A percentile compares a stretch with the other conserved stretches of the same genome.
Evolutionary conservation across 176 grass and related monocot genomes (phyloP).

Genomic region (Sorghum bicolor): Sorghum_bicolor_NCBIv3 NC_012876.2:56984501-56985000

Average conservation of each 20-base stretch:
- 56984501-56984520: not conserved
- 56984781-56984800: not conserved
- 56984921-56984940: slow-evolving; percentile 43
- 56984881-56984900: slow-evolving; percentile 1
- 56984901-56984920: slow-evolving; percentile 52
- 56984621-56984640: not conserved
- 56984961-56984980: slow-evolving; percentile 16
- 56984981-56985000: not conserved
- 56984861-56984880: not conserved
- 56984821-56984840: not conserved
- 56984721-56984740: slow-evolving; percentile 1
- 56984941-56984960: not conserved
- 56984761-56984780: not conserved
- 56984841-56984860: not conserved
- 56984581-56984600: not conserved
- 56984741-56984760: not conserved
- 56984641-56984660: slow-evolving; percentile 14
- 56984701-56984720: not conserved
- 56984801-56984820: not conserved
- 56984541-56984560: not conserved
- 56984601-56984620: not conserved
- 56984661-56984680: not conserved
- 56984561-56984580: not conserved
- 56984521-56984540: not conserved
- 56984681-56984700: slow-evolving; percentile 1